Evolutionary conservation across 306 rosid species (phyloP).

Genomic region (Sphenostylis stenocarpa): DNA sequence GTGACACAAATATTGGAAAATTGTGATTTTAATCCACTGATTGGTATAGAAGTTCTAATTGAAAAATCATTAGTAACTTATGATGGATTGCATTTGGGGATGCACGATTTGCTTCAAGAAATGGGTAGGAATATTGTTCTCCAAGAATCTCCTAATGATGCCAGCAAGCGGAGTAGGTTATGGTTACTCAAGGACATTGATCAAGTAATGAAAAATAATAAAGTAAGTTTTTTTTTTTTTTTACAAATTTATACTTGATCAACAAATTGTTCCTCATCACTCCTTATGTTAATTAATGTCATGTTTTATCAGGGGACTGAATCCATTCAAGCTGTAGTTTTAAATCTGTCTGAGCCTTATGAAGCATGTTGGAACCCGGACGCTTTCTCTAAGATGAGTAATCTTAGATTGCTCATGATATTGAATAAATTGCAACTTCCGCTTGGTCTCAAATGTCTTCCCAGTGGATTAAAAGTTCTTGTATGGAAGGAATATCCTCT

Average conservation of each 20-base stretch:
- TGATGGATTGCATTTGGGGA: conserved; percentile 3
- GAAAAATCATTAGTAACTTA: conserved; percentile 33
- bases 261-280: not conserved
- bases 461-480: conserved; percentile 26
- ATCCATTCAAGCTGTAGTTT: not conserved
- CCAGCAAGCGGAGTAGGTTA: conserved; percentile 34
- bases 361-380: conserved; percentile 17
- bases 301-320: conserved; percentile 6
- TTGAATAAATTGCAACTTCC: conserved; percentile 27
- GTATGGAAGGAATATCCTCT: conserved; percentile 32
- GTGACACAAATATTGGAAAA: conserved; percentile 23
- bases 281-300: not conserved
- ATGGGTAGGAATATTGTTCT: conserved; percentile 36
- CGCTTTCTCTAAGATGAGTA: conserved; percentile 32
- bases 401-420: conserved; percentile 30
- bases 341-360: not conserved
- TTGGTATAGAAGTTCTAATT: conserved; percentile 20
- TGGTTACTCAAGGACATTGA: conserved; percentile 34
- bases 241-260: not conserved
- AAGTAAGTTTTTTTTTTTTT: not conserved
- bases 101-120: conserved; percentile 14
- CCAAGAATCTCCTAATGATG: conserved; percentile 31
- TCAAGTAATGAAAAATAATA: conserved; percentile 25
- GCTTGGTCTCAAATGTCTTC: conserved; percentile 20
- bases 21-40: conserved; percentile 21